Conservation (phyloP, 2,329 filamentous ascomycete genomes). For the Xylariaceae sp. region DNA sequence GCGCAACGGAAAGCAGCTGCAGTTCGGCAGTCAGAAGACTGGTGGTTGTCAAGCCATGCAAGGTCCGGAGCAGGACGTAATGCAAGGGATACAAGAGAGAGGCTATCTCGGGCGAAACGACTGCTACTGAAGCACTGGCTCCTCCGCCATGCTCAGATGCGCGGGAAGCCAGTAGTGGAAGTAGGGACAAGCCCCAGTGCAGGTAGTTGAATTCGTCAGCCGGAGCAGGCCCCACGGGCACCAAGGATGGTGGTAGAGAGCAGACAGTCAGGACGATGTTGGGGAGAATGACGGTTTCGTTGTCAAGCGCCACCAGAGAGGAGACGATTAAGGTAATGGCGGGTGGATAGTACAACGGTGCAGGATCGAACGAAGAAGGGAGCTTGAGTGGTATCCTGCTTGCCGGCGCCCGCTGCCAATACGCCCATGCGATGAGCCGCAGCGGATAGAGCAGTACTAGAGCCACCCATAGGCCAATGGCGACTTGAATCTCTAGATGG, state of each 20-base stretch:
- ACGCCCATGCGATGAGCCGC: constrained; percentile 45
- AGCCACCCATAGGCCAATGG: constrained; percentile 25
- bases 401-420: constrained; percentile 31
- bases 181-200: constrained; percentile 73
- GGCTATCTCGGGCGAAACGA: constrained; percentile 48
- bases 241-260: constrained; percentile 63
- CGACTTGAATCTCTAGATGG: too few relatives aligned
- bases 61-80: constrained; percentile 62
- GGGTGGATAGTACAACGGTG: constrained; percentile 80
- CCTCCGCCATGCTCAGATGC: constrained; percentile 23
- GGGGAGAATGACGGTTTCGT: constrained; percentile 57
- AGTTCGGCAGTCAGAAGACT: constrained; percentile 83
- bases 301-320: constrained; percentile 60
- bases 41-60: constrained; percentile 79
- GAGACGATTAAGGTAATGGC: constrained; percentile 70
- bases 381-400: constrained; percentile 41
- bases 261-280: constrained; percentile 78
- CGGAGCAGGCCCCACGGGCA: constrained; percentile 55
- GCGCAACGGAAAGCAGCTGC: constrained; percentile 72
- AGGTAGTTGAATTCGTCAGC: constrained; percentile 52
- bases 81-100: constrained; percentile 75
- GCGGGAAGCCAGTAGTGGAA: constrained; percentile 54
- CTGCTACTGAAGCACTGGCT: not conserved
- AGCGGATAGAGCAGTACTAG: constrained; percentile 52
- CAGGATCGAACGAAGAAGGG: constrained; percentile 79